phyloP scores from a whole-genome alignment of 176 grass and related monocot genomes.

The Tillandsia leiboldiana region DNA sequence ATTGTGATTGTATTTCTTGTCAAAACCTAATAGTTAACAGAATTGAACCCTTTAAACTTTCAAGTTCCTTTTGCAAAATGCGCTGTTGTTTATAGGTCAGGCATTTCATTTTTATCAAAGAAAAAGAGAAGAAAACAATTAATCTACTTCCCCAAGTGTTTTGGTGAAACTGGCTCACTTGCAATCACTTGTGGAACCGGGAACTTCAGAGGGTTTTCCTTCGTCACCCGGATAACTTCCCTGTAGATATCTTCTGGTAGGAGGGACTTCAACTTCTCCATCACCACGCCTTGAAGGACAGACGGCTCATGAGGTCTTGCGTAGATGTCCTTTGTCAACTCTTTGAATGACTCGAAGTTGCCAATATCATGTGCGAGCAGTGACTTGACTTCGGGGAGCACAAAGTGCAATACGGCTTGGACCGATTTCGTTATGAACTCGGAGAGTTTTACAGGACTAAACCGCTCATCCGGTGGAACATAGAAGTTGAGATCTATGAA shows the following conservation, averaged over 20 bases:
- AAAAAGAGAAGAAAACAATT: background rate
- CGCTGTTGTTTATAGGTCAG: too few relatives aligned
- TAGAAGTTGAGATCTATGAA: slow-evolving; percentile 82
- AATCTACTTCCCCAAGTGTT: background rate
- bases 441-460: slow-evolving; percentile 59
- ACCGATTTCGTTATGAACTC: slow-evolving; percentile 55
- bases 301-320: background rate
- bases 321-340: slow-evolving; percentile 62
- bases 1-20: too few relatives aligned
- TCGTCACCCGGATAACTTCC: slow-evolving; percentile 39
- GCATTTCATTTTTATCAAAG: background rate
- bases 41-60: too few relatives aligned
- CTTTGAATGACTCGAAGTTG: slow-evolving; percentile 56
- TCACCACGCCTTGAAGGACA: slow-evolving; percentile 26
- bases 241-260: slow-evolving; percentile 52
- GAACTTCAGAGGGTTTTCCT: slow-evolving; percentile 57
- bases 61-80: too few relatives aligned
- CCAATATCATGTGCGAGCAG: slow-evolving; percentile 35
- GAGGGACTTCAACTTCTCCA: slow-evolving; percentile 53
- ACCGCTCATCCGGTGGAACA: slow-evolving; percentile 81
- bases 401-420: slow-evolving; percentile 74
- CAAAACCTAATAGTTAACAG: too few relatives aligned
- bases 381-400: slow-evolving; percentile 51
- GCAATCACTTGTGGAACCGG: slow-evolving; percentile 69
- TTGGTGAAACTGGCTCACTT: slow-evolving; percentile 22